Evolutionary conservation across 1,284 basidiomycete genomes (phyloP).

Genomic region (Rugiboletus extremiorientalis): DNA sequence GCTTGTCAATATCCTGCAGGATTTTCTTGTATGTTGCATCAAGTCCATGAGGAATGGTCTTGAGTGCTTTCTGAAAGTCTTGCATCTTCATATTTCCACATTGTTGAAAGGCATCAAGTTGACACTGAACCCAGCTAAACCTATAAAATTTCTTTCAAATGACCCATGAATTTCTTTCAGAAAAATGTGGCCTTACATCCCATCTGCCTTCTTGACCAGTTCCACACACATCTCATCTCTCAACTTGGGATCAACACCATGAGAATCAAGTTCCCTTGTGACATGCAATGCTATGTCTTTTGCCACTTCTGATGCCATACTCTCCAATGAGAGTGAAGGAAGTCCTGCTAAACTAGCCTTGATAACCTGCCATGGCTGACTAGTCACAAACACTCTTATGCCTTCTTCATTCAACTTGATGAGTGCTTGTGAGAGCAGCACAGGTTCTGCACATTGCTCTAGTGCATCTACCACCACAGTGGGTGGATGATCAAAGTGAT

Average conservation of each 20-base stretch:
- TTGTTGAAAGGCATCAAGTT: too few species aligned
- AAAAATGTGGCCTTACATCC: conserved; percentile 1
- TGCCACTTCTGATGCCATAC: not conserved
- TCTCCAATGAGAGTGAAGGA: conserved; percentile 2
- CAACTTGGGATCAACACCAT: not conserved
- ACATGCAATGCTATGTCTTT: conserved; percentile 9
- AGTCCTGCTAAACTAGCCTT: not conserved
- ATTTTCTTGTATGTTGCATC: too few species aligned
- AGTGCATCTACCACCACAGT: conserved; percentile 11
- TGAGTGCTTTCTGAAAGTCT: too few species aligned
- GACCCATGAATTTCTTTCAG: too few species aligned
- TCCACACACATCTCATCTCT: conserved; percentile 4
- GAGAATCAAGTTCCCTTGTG: conserved; percentile 10
- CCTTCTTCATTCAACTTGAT: not conserved
- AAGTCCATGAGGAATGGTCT: too few species aligned
- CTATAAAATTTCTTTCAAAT: too few species aligned
- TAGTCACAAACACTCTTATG: conserved; percentile 12
- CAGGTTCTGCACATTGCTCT: conserved; percentile 10
- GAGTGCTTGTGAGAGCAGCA: not conserved
- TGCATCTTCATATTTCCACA: too few species aligned
- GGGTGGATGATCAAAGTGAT: too few species aligned
- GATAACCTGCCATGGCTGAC: conserved; percentile 12
- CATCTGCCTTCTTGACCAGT: conserved; percentile 1
- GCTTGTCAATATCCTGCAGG: too few species aligned
- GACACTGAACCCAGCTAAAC: too few species aligned